Evolutionary conservation across 2,329 filamentous ascomycete genomes (phyloP).

Genomic region (Pseudopithomyces chartarum): DNA sequence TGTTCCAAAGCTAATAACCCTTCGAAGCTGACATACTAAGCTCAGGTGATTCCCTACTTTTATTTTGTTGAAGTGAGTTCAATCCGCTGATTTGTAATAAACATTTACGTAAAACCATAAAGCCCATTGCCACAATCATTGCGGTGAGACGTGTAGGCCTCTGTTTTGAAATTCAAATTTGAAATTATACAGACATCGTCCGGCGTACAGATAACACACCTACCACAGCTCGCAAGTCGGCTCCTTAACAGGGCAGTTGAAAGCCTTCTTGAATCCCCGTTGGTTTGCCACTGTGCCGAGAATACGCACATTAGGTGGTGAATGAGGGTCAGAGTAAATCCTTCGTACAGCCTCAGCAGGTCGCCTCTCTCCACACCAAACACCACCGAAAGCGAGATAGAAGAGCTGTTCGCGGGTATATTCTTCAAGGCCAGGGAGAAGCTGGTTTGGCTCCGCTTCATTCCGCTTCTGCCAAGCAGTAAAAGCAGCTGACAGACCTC

Average conservation of each 20-base stretch:
- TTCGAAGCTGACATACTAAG: too few species aligned
- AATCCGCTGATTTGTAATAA: too few species aligned
- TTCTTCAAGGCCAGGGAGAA: slow-evolving; percentile 62
- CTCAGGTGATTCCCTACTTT: too few species aligned
- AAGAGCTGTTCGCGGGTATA: slow-evolving; percentile 71
- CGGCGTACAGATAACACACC: not conserved
- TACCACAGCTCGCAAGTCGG: slow-evolving; percentile 72
- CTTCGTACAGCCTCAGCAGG: slow-evolving; percentile 60
- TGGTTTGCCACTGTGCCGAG: slow-evolving; percentile 68
- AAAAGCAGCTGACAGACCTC: slow-evolving; percentile 65
- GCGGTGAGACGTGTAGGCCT: too few species aligned
- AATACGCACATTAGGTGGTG: slow-evolving; percentile 61
- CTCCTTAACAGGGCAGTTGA: slow-evolving; percentile 65
- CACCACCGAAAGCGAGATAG: slow-evolving; percentile 65
- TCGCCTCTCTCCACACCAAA: slow-evolving; percentile 63
- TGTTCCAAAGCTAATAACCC: too few species aligned
- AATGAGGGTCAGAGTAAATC: slow-evolving; percentile 67
- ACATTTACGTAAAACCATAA: too few species aligned
- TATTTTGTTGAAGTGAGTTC: too few species aligned
- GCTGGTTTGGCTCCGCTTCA: slow-evolving; percentile 48
- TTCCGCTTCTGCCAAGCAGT: slow-evolving; percentile 66
- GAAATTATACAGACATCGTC: too few species aligned
- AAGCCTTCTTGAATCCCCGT: slow-evolving; percentile 67
- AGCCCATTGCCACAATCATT: too few species aligned
- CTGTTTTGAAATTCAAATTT: too few species aligned